Evolutionary conservation across 192 early-diverging fungal species (phyloP).

Genomic region (Coemansia sp.): DNA sequence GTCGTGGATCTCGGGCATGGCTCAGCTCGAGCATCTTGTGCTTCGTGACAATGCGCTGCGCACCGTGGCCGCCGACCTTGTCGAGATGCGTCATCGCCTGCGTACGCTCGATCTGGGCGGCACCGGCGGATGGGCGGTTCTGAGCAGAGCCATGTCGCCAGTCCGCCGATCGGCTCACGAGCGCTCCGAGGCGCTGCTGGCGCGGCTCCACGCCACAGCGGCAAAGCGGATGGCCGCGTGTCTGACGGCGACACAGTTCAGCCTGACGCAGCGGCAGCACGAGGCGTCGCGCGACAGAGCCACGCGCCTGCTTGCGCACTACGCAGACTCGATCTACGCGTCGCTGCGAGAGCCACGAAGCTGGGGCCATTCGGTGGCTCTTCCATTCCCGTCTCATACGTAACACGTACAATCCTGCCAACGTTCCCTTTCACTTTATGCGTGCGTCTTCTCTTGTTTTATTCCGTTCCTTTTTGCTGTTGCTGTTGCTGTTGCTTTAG

Average conservation of each 20-base stretch:
- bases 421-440: neutral
- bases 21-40: slow-evolving; percentile 32
- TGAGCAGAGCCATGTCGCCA: slow-evolving; percentile 21
- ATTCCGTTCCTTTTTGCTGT: neutral
- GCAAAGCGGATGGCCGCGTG: slow-evolving; percentile 36
- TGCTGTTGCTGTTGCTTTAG: too few species aligned
- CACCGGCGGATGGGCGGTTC: slow-evolving; percentile 26
- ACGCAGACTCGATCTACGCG: slow-evolving; percentile 34
- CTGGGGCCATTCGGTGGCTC: slow-evolving; percentile 51
- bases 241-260: slow-evolving; percentile 27
- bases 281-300: slow-evolving; percentile 40
- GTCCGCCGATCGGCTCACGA: slow-evolving; percentile 20
- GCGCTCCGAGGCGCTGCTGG: slow-evolving; percentile 16
- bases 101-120: slow-evolving; percentile 33
- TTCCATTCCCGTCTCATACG: slow-evolving; percentile 18
- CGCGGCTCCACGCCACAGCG: slow-evolving; percentile 32
- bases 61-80: slow-evolving; percentile 38
- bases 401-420: neutral
- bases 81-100: slow-evolving; percentile 49
- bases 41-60: slow-evolving; percentile 43
- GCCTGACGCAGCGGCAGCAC: slow-evolving; percentile 46
- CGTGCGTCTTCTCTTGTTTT: neutral
- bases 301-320: slow-evolving; percentile 29
- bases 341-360: slow-evolving; percentile 36
- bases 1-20: slow-evolving; percentile 33